A percentile compares a stretch with the other conserved stretches of the same genome.
phyloP scores from a whole-genome alignment of 2,329 filamentous ascomycete genomes.

The Clarireedia paspali region DNA sequence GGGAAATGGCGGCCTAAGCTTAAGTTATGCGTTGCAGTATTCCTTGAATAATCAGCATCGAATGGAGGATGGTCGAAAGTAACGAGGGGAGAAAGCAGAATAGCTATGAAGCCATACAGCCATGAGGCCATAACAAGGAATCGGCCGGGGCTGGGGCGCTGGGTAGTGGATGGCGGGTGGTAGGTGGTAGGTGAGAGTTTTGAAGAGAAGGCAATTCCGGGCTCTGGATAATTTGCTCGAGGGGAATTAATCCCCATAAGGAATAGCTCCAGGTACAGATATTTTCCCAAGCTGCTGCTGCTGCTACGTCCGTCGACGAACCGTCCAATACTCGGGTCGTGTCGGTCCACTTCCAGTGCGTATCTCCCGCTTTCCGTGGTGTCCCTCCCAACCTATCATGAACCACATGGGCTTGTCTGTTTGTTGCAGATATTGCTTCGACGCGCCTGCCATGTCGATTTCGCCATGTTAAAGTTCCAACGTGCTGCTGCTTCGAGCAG shows the following conservation, averaged over 20 bases:
- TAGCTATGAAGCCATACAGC: too few species aligned
- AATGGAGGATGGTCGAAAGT: too few species aligned
- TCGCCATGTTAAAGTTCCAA: too few species aligned
- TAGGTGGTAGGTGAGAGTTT: neutral
- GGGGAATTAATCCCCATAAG: neutral
- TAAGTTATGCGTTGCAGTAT: too few species aligned
- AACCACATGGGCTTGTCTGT: neutral
- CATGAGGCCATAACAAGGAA: too few species aligned
- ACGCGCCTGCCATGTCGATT: neutral
- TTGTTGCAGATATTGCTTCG: neutral
- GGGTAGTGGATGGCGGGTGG: neutral
- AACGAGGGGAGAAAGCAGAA: too few species aligned
- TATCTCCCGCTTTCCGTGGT: neutral
- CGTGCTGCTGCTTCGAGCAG: too few species aligned
- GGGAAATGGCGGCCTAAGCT: too few species aligned
- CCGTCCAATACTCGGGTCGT: neutral
- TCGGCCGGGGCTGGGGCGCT: neutral
- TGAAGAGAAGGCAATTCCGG: constrained; percentile 1
- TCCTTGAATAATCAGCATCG: too few species aligned
- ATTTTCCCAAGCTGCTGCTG: neutral
- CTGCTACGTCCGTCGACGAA: neutral
- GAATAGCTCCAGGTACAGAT: constrained; percentile 7
- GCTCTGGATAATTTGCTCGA: neutral
- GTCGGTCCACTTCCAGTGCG: neutral
- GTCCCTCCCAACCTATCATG: constrained; percentile 6